Conservation (phyloP, 768 basidiomycete species). For the Termitomyces sp. region DNA sequence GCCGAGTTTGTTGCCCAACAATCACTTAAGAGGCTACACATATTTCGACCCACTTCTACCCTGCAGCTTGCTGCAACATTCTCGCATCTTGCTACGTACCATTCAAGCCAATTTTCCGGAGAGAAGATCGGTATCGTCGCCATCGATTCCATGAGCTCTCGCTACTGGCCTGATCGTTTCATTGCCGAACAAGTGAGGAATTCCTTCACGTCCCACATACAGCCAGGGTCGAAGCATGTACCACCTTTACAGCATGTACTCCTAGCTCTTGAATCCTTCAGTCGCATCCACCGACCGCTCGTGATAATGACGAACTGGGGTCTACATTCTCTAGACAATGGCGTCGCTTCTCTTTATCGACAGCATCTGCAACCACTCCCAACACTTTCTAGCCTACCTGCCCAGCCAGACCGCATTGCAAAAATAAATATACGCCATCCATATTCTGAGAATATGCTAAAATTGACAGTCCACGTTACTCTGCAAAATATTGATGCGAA, state of each 20-base stretch:
- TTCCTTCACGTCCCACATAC: conserved; percentile 2
- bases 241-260: conserved; percentile 43
- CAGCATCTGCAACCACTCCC: conserved; percentile 46
- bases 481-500: not conserved
- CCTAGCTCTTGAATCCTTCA: conserved; percentile 44
- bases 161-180: conserved; percentile 77
- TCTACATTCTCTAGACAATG: conserved; percentile 20
- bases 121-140: conserved; percentile 62
- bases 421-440: not conserved
- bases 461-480: conserved; percentile 17
- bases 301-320: conserved; percentile 64
- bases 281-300: conserved; percentile 44
- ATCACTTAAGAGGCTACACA: conserved; percentile 53
- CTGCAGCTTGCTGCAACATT: conserved; percentile 68
- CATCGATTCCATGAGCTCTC: conserved; percentile 74
- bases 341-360: conserved; percentile 28
- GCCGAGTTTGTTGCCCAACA: conserved; percentile 27
- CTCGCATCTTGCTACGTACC: conserved; percentile 51
- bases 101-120: conserved; percentile 41
- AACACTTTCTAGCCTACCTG: not conserved
- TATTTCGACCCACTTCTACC: conserved; percentile 69
- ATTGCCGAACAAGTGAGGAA: conserved; percentile 48
- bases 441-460: conserved; percentile 3
- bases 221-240: conserved; percentile 7
- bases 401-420: not conserved